Evolutionary conservation across 2,329 filamentous ascomycete genomes (phyloP), one percentile per base, ranked within the genome.

Genomic region (Penicillium italicum): DNA sequence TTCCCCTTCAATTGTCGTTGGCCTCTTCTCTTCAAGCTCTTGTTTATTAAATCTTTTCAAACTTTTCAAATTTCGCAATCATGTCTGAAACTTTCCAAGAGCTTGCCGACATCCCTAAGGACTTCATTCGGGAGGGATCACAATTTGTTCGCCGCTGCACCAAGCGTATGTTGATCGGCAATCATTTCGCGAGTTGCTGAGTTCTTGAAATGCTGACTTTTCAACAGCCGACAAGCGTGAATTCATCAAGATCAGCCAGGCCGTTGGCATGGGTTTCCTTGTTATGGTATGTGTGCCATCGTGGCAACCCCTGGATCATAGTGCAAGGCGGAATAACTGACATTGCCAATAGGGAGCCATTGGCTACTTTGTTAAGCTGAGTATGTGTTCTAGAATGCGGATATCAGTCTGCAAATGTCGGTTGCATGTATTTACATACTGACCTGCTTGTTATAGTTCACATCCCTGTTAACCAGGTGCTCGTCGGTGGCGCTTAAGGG

Each of bases 51-150:
- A 28, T 36, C n/a, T 42, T 45, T 28, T 31, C n/a, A 28, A 5
- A 50, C 48, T 43, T 10, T 5, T 24, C 22, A 14, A 12, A 18
- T 3, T 20, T n/a, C 10, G n/a, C 56, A 57, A 63, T 42, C 44
- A 79, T 81, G 78, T 81, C 80, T 59, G 82, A 85, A 59, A 80
- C 83, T 64, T 70, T 85, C 66, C 82, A 85, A 71, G 83, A 85
- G 62, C 74, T 86, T 60, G 79, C 82, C 62, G 82, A 85, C 66
- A 77, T 82, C 69, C 80, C 80, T 40, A 75, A 77, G 69, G 79
- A 82, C 62, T 82, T 82, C 65, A 70, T 82, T 61, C 74, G 74
- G 44, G 77, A 80, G 63, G 77, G 77, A 53, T 74, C 74, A 53
- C 75, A 77, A 54, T 80, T 80, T 56, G 69, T 79, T 49, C 75